Evolutionary conservation across 1,284 basidiomycete genomes (phyloP).

Genomic region (Athelia sp.): DNA sequence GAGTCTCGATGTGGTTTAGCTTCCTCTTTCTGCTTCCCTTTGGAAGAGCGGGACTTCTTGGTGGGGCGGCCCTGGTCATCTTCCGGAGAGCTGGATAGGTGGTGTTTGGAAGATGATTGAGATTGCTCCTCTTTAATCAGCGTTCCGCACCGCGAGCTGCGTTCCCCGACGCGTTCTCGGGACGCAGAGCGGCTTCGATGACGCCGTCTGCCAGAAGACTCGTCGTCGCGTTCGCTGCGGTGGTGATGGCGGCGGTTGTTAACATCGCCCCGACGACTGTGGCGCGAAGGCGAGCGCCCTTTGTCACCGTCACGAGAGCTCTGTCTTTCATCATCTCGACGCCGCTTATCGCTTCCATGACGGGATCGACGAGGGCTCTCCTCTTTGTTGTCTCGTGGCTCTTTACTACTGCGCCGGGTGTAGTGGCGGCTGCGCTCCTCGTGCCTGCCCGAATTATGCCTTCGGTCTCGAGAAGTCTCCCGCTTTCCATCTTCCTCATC

Average conservation of each 20-base stretch:
- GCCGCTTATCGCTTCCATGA: slow-evolving; percentile 11
- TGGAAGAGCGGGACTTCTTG: slow-evolving; percentile 4
- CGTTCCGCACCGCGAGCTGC: slow-evolving; percentile 2
- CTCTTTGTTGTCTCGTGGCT: neutral
- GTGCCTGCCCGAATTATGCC: slow-evolving; percentile 18
- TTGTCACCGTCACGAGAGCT: slow-evolving; percentile 10
- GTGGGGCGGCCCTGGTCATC: neutral
- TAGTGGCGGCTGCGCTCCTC: slow-evolving; percentile 15
- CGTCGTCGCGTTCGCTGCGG: slow-evolving; percentile 16
- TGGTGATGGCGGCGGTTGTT: slow-evolving; percentile 14
- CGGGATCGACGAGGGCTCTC: neutral
- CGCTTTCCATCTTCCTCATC: slow-evolving; percentile 21
- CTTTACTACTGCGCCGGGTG: neutral
- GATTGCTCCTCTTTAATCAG: slow-evolving; percentile 1
- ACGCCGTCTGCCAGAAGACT: slow-evolving; percentile 14
- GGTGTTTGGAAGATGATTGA: neutral
- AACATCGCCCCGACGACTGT: slow-evolving; percentile 8
- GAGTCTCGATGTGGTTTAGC: neutral
- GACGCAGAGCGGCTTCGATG: slow-evolving; percentile 11
- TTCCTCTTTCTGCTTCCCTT: slow-evolving; percentile 6
- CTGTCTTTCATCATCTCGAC: slow-evolving; percentile 14
- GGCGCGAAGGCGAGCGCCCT: neutral
- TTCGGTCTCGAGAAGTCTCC: slow-evolving; percentile 15
- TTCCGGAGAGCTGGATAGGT: neutral
- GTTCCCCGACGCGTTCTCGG: neutral